These are phyloP conservation scores for Pichia cactophila DNA, from an alignment of 1,139 yeast genomes.

Conservation along the genomic window DNA sequence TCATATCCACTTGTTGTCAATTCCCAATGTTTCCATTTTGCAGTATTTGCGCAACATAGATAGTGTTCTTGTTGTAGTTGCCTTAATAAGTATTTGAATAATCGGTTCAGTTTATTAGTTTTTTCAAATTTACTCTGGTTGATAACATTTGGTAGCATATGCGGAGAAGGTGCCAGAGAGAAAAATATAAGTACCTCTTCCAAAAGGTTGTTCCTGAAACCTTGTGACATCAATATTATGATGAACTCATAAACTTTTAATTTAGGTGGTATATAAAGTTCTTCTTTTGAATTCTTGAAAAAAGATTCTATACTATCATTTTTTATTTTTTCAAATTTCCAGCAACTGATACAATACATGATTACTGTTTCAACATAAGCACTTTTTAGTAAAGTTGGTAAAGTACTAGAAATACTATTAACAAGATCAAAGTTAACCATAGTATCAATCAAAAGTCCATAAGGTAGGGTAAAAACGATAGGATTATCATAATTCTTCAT, in stretches of 20 bases:
- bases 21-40: constrained; percentile 7
- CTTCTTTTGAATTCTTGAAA: constrained; percentile 17
- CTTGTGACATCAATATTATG: constrained; percentile 16
- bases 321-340: constrained; percentile 24
- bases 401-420: constrained; percentile 19
- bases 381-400: constrained; percentile 17
- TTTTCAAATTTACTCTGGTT: constrained; percentile 4
- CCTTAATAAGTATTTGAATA: constrained; percentile 12
- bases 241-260: constrained; percentile 17
- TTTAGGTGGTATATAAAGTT: constrained; percentile 19
- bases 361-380: constrained; percentile 31
- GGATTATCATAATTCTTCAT: constrained; percentile 27
- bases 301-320: constrained; percentile 10
- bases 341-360: constrained; percentile 35
- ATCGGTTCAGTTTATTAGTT: constrained; percentile 14
- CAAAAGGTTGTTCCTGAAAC: constrained; percentile 17
- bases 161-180: constrained; percentile 21
- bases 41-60: constrained; percentile 14
- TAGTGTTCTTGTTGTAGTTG: constrained; percentile 19
- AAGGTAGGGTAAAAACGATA: constrained; percentile 30
- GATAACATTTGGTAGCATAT: constrained; percentile 16
- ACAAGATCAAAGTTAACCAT: constrained; percentile 31
- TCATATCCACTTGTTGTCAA: constrained; percentile 1
- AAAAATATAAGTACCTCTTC: constrained; percentile 22
- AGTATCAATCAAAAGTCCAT: constrained; percentile 32